Percentiles rank a stretch among this genome's conserved stretches.
phyloP scores from a whole-genome alignment of 2,329 filamentous ascomycete species.

The Botrytis elliptica region DNA sequence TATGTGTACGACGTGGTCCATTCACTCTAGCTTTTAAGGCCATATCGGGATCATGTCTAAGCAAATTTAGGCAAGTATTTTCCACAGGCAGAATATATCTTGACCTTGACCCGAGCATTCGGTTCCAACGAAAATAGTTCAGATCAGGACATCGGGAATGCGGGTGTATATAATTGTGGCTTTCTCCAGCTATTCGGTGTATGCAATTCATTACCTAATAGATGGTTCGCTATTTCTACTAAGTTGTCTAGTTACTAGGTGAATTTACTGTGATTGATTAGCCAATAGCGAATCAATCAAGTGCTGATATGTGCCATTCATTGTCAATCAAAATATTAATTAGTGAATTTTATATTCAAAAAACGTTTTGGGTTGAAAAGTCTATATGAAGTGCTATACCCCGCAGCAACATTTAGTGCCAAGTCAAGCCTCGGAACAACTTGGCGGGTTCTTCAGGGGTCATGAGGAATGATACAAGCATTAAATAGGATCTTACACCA shows the following conservation, averaged over 20 bases:
- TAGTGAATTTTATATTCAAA: too few species aligned
- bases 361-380: too few species aligned
- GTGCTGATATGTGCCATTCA: background rate
- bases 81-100: background rate
- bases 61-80: background rate
- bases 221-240: background rate
- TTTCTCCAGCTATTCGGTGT: background rate
- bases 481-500: slow-evolving; percentile 4
- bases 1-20: background rate
- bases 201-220: background rate
- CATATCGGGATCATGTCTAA: background rate
- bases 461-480: background rate
- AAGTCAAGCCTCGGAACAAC: slow-evolving; percentile 7
- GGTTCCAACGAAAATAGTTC: background rate
- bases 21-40: background rate
- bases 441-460: slow-evolving; percentile 12
- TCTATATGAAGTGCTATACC: background rate
- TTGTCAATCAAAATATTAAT: background rate
- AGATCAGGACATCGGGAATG: background rate
- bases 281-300: background rate
- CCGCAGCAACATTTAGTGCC: slow-evolving; percentile 4
- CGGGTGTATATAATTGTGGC: background rate
- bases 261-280: background rate
- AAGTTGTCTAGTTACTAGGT: background rate
- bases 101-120: background rate